Evolutionary conservation across 2,329 filamentous ascomycete genomes (phyloP).

Genomic region (Arachnomyces sp.): DNA sequence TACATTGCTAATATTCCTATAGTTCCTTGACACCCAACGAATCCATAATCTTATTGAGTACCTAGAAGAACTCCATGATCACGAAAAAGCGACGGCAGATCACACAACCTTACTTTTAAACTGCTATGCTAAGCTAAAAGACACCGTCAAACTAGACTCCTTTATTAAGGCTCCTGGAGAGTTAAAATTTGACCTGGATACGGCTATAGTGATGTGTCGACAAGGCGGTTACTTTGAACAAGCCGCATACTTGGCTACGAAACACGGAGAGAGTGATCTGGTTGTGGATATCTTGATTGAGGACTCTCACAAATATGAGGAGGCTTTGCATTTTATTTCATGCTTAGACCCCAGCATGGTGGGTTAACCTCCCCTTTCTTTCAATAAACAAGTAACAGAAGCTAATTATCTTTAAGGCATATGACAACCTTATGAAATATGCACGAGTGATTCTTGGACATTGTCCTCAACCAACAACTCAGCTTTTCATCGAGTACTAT

Average conservation of each 20-base stretch:
- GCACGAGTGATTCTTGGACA: slow-evolving; percentile 84
- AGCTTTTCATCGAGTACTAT: slow-evolving; percentile 90
- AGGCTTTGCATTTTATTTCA: slow-evolving; percentile 88
- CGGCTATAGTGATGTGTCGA: slow-evolving; percentile 92
- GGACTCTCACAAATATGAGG: slow-evolving; percentile 81
- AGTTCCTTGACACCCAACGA: slow-evolving; percentile 93
- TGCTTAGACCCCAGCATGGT: slow-evolving; percentile 71
- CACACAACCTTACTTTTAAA: slow-evolving; percentile 92
- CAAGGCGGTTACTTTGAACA: slow-evolving; percentile 97
- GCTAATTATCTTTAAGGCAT: slow-evolving; percentile 55
- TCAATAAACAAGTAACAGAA: background rate
- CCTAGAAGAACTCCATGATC: slow-evolving; percentile 89
- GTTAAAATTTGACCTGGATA: slow-evolving; percentile 93
- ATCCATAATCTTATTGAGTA: slow-evolving; percentile 98
- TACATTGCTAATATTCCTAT: slow-evolving; percentile 10
- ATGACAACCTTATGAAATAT: slow-evolving; percentile 88
- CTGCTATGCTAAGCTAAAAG: slow-evolving; percentile 96
- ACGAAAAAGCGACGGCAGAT: slow-evolving; percentile 85
- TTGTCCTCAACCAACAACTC: slow-evolving; percentile 72
- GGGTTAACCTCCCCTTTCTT: slow-evolving; percentile 26
- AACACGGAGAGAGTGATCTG: slow-evolving; percentile 86
- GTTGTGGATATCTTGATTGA: slow-evolving; percentile 95
- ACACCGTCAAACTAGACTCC: slow-evolving; percentile 88
- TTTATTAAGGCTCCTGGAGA: slow-evolving; percentile 91
- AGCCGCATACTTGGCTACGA: slow-evolving; percentile 87